Evolutionary conservation across 106 monocot species (phyloP), one percentile per base, ranked within the genome.

Genomic region (Dendrobium nobile): DNA sequence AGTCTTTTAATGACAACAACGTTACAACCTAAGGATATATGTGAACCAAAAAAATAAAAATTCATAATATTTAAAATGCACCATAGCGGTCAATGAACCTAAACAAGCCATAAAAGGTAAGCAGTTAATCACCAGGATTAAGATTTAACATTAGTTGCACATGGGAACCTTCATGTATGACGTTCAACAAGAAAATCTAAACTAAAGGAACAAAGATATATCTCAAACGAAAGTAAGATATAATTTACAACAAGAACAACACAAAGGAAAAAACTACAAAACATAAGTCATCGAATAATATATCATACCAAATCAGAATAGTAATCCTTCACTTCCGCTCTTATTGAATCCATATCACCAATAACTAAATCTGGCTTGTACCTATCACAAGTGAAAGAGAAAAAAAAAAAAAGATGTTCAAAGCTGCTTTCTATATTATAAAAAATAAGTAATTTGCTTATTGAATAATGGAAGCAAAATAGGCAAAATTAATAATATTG

Each of bases 271-370:
- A 10, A 51, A 51, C 51, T 37, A 51, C 13, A 47, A 47, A 70
- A 37, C 8, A 51, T 24, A 70, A 54, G 26, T 54, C 41, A 19
- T 26, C 47, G 18, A 22, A 59, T 17, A 28, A 40, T 41, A 81
- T 7, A 18, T 55, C 22, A 3, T 87, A 99, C 98, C 98, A 95
- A 67, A 77, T 95, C 87, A 43, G 80, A 81, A 82, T 99, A 99
- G 81, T 89, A 95, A 43, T 91, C 87, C 75, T 87, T 87, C 20
- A 99, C 93, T 78, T 99, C 95, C 9, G 84, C 24, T 84, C 95
- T 93, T 78, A 99, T 88, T 40, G 98, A 99, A 85, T 99, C 98
- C 95, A 99, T 88, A 80, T 99, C 98, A 79, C 98, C 98, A 84
- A 87, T 93, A 27, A 99, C 93, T 54, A 91, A 84, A 86, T 99